Evolutionary conservation across 257 asterid species (phyloP).

Genomic region (Lycium barbarum): DNA sequence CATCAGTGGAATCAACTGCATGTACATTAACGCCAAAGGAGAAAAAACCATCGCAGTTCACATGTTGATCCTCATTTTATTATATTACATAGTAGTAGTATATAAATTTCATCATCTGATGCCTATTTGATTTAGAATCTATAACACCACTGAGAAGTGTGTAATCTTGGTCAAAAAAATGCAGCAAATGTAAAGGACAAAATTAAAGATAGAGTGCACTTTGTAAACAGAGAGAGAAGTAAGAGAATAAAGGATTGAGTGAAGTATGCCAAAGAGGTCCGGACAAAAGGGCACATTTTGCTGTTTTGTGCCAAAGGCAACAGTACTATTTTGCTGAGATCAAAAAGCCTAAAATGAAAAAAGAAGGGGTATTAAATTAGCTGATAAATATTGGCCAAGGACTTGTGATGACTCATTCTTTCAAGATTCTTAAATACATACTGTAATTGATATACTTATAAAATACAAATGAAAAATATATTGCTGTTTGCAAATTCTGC

Average conservation of each 20-base stretch:
- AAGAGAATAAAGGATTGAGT: constrained; percentile 26
- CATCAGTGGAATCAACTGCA: constrained; percentile 38
- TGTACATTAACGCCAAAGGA: constrained; percentile 47
- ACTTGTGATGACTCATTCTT: background rate
- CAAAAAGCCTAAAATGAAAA: background rate
- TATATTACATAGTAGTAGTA: background rate
- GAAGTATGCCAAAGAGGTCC: constrained; percentile 30
- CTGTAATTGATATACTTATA: no score
- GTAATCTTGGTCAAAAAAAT: background rate
- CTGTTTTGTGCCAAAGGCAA: constrained; percentile 20
- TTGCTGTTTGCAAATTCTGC: background rate
- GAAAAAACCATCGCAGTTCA: constrained; percentile 42
- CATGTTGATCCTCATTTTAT: constrained; percentile 33
- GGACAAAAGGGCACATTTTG: constrained; percentile 29
- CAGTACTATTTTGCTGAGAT: background rate
- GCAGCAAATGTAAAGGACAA: background rate
- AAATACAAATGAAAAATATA: background rate
- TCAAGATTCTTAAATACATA: constrained; percentile 1
- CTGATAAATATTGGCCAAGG: background rate
- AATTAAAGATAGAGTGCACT: background rate
- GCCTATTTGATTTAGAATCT: constrained; percentile 15
- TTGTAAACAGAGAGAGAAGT: background rate
- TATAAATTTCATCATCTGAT: constrained; percentile 25
- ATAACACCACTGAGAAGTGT: background rate
- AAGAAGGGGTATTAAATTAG: background rate